Evolutionary conservation across 169 alveolate species (phyloP).

Genomic region (Theileria equi): DNA sequence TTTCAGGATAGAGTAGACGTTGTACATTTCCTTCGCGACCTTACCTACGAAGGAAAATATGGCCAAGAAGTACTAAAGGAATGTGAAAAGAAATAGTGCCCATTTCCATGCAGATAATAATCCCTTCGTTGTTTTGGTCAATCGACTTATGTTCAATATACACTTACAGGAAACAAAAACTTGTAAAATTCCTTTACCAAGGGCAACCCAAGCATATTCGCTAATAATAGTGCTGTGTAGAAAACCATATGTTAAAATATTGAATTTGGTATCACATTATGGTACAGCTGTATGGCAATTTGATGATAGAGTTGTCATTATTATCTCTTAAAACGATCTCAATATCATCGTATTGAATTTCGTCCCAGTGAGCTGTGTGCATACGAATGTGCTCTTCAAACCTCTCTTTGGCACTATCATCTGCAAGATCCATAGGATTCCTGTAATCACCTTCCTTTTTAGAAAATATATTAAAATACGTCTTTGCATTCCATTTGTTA

Average conservation of each 20-base stretch:
- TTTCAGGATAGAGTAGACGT: slow-evolving; percentile 80
- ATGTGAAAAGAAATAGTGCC: neutral
- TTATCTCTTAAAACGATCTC: slow-evolving; percentile 54
- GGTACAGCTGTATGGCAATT: slow-evolving; percentile 61
- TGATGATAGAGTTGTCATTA: slow-evolving; percentile 37
- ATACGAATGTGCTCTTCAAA: slow-evolving; percentile 43
- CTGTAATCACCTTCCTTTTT: neutral
- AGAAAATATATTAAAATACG: slow-evolving; percentile 24
- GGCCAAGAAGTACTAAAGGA: slow-evolving; percentile 67
- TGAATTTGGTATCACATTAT: slow-evolving; percentile 25
- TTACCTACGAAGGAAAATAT: slow-evolving; percentile 71
- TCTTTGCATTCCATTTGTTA: slow-evolving; percentile 15
- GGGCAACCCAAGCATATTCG: too few species aligned
- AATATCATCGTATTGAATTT: slow-evolving; percentile 57
- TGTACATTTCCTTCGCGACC: slow-evolving; percentile 72
- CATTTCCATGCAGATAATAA: neutral
- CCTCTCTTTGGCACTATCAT: slow-evolving; percentile 49
- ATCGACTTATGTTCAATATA: neutral
- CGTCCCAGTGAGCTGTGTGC: slow-evolving; percentile 63
- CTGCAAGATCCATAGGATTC: slow-evolving; percentile 1
- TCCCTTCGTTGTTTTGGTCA: neutral
- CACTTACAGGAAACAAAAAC: neutral
- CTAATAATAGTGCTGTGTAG: neutral
- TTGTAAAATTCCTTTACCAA: too few species aligned
- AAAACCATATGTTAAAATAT: neutral